These are phyloP conservation scores for Cyclotella distinguenda DNA, from an alignment of 108 stramenopile genomes.

Conservation along the genomic window DNA sequence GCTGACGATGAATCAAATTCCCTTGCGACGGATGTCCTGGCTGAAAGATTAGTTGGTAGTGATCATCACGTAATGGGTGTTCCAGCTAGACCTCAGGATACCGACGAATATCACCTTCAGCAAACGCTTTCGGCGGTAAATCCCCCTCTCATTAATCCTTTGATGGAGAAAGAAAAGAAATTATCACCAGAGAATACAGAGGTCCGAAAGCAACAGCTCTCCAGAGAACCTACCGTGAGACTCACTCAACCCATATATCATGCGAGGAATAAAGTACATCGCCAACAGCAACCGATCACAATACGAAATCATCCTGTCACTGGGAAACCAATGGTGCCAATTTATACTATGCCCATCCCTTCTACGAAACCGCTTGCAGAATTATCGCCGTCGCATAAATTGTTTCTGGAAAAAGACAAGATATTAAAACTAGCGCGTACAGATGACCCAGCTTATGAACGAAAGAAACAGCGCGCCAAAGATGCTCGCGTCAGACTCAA, in stretches of 20 bases:
- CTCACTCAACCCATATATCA: background rate
- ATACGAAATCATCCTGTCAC: constrained; percentile 4
- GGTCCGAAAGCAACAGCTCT: too few relatives aligned
- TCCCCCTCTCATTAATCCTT: too few relatives aligned
- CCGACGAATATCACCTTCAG: background rate
- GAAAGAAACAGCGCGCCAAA: constrained; percentile 88
- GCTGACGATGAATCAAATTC: constrained; percentile 48
- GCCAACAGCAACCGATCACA: too few relatives aligned
- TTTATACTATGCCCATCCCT: background rate
- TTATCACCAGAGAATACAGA: too few relatives aligned
- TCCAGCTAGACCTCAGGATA: constrained; percentile 53
- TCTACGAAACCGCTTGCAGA: constrained; percentile 1
- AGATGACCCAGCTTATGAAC: constrained; percentile 64
- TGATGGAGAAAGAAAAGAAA: too few relatives aligned
- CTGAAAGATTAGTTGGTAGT: constrained; percentile 64
- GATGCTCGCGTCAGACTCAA: constrained; percentile 81
- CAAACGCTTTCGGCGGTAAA: background rate
- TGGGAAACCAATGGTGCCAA: background rate
- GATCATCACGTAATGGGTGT: constrained; percentile 70
- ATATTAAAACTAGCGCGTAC: constrained; percentile 14
- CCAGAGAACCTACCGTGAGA: too few relatives aligned
- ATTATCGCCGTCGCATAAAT: constrained; percentile 5
- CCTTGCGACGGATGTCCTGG: constrained; percentile 49
- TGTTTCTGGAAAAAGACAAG: background rate
- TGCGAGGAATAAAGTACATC: too few relatives aligned